phyloP scores from a whole-genome alignment of 768 basidiomycete genomes.

The Macrolepiota albuminosa region DNA sequence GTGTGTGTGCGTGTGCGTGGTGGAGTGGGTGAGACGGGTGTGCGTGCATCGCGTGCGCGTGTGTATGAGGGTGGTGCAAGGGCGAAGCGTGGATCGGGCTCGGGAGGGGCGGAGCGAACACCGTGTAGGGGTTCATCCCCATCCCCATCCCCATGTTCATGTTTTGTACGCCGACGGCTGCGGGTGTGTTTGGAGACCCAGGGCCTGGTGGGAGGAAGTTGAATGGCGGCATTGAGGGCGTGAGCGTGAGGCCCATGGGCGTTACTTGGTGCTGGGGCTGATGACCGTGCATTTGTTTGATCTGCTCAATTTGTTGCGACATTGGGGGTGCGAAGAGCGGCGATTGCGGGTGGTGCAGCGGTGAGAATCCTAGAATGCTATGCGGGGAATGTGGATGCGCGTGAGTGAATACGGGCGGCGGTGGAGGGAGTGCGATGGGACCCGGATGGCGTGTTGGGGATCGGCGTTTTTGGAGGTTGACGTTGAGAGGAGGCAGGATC shows the following conservation, averaged over 20 bases:
- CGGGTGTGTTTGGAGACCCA: not conserved
- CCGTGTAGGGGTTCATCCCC: not conserved
- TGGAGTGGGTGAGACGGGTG: not conserved
- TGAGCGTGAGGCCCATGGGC: constrained; percentile 55
- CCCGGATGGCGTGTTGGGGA: constrained; percentile 54
- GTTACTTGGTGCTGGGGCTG: not conserved
- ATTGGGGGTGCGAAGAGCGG: constrained; percentile 30
- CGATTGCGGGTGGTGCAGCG: constrained; percentile 28
- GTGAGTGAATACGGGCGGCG: constrained; percentile 38
- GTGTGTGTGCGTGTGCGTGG: not conserved
- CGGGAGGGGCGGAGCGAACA: not conserved
- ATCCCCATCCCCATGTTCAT: not conserved
- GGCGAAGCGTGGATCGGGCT: not conserved
- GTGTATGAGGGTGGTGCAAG: not conserved
- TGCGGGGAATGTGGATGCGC: constrained; percentile 19
- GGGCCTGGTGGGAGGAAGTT: constrained; percentile 40
- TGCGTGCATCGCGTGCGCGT: not conserved
- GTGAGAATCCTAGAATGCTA: constrained; percentile 20
- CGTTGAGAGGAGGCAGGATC: constrained; percentile 31
- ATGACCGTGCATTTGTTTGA: not conserved
- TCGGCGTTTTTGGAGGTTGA: constrained; percentile 9
- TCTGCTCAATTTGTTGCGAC: constrained; percentile 25
- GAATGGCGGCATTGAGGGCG: constrained; percentile 97
- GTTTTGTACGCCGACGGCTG: not conserved
- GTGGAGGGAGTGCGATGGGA: constrained; percentile 65